Conservation (phyloP, 495 filamentous ascomycete species). For the Zalerion maritima region DNA sequence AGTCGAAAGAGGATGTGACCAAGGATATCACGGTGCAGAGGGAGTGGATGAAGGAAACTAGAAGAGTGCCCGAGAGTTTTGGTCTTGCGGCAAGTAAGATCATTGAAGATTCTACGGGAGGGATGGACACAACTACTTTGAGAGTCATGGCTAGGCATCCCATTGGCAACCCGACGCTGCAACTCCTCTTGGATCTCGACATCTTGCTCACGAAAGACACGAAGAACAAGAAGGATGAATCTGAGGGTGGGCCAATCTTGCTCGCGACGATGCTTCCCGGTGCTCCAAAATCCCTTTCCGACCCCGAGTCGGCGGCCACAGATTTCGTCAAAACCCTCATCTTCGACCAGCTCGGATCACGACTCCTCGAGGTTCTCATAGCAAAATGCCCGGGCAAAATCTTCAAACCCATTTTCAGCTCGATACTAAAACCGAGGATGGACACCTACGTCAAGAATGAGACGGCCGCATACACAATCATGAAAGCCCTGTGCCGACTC, state of each 20-base stretch:
- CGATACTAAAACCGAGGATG: constrained; percentile 61
- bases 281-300: constrained; percentile 27
- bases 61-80: constrained; percentile 66
- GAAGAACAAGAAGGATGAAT: constrained; percentile 35
- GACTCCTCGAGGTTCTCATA: constrained; percentile 75
- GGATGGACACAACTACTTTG: constrained; percentile 56
- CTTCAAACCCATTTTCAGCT: constrained; percentile 70
- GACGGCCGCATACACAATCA: constrained; percentile 72
- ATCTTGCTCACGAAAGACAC: constrained; percentile 53
- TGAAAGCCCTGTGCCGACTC: constrained; percentile 64
- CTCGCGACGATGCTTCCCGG: constrained; percentile 28
- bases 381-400: constrained; percentile 65
- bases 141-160: constrained; percentile 72
- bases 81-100: constrained; percentile 59
- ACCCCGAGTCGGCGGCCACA: constrained; percentile 25
- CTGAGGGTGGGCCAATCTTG: constrained; percentile 7
- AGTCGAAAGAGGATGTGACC: constrained; percentile 84
- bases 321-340: constrained; percentile 71
- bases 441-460: constrained; percentile 71
- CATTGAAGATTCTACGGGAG: constrained; percentile 53
- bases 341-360: constrained; percentile 79
- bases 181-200: constrained; percentile 75
- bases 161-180: constrained; percentile 77
- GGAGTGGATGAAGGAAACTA: constrained; percentile 21
- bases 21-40: constrained; percentile 49